Evolutionary conservation across 192 early-diverging fungal genomes (phyloP), one percentile per base, ranked within the genome.

Genomic region (Gamsiella multidivaricata): DNA sequence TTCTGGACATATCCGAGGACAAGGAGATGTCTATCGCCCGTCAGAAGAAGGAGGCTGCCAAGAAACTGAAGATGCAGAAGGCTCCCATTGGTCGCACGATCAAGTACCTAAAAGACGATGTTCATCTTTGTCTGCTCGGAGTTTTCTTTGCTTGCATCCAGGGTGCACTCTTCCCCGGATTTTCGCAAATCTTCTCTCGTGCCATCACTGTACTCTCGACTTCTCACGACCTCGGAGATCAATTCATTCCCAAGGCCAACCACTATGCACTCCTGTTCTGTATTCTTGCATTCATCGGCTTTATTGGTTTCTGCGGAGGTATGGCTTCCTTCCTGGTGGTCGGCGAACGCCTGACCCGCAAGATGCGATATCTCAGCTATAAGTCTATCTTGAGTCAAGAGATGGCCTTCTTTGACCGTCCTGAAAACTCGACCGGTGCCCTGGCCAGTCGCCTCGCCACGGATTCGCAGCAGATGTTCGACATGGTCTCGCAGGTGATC

Each of bases 351-450:
- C 37, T 82, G 23, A 79, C 83, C 33, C 84, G 85, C 54, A 73
- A 86, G 0, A 72, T 94, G 29, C 91, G 96, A 41, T 83, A 82
- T 45, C 62, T 81, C 22, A 78, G 84, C 6, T 97, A 96, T 83
- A 55, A 79, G 2, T 80, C 92, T 7, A 89, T 96, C 65, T 67
- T 97, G 57, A 80, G 88, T 14, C 96, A 98, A 80, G 93, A 97
- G 45, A 91, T 93, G 36, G 92, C 75, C 4, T 98, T 86, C 83
- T 98, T 95, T 83, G 96, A 98, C 78, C 70, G 87, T 12, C 88
- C 90, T 53, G 81, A 84, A 47, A 89, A 93, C 67, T 85, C 86
- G 46, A 86, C 88, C 7, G 97, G 97, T 31, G 88, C 89, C 20
- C 72, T 98, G 46, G 94, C 94, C 22, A 86, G 91, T n/a, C 79